phyloP scores from a whole-genome alignment of 805 yeast species.

The Yamadazyma takamatsuzukensis region DNA sequence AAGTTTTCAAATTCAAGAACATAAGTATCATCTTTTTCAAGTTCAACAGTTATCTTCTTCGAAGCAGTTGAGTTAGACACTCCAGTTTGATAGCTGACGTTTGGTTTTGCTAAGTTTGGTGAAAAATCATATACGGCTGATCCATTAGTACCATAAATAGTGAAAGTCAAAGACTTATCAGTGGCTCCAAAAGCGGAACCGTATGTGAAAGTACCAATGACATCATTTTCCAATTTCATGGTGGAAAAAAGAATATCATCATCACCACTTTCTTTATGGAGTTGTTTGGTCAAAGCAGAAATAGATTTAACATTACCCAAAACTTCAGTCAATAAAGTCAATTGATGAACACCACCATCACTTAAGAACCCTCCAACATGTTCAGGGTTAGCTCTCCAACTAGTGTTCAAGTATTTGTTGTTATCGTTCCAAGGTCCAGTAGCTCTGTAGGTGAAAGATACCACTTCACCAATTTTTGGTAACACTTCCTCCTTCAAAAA shows the following conservation, averaged over 20 bases:
- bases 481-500: conserved; percentile 51
- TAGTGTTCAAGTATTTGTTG: conserved; percentile 62
- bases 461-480: conserved; percentile 67
- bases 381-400: conserved; percentile 88
- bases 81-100: conserved; percentile 34
- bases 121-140: conserved; percentile 65
- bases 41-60: conserved; percentile 34
- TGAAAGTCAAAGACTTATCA: conserved; percentile 61
- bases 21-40: conserved; percentile 43
- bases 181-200: conserved; percentile 86
- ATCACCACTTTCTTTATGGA: conserved; percentile 72
- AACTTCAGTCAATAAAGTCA: conserved; percentile 79
- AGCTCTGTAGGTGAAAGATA: conserved; percentile 67
- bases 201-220: conserved; percentile 81
- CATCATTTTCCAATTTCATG: conserved; percentile 54
- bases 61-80: conserved; percentile 47
- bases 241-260: conserved; percentile 80
- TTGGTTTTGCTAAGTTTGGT: conserved; percentile 40
- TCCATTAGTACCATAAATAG: conserved; percentile 77
- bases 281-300: conserved; percentile 74
- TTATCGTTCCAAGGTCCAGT: conserved; percentile 67
- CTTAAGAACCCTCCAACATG: conserved; percentile 91
- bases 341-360: conserved; percentile 96
- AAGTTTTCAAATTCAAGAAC: conserved; percentile 48
- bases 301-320: conserved; percentile 71